Evolutionary conservation across 441 rosid species (phyloP).

Genomic region (Corymbia calophylla): DNA sequence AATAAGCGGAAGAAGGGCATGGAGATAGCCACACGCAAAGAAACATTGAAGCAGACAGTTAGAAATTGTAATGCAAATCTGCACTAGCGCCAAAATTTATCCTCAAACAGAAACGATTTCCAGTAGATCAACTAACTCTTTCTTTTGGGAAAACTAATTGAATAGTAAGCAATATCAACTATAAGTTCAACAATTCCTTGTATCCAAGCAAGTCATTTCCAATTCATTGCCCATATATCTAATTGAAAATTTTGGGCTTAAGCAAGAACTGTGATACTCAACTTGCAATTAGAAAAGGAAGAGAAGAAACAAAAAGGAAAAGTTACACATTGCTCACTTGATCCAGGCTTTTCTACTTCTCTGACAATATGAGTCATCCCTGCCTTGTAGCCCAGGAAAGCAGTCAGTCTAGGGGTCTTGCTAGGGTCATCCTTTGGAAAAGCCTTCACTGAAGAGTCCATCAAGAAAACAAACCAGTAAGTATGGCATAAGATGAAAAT

Average conservation of each 20-base stretch:
- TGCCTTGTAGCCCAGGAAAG: constrained; percentile 93
- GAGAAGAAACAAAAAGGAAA: not conserved
- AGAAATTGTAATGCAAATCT: not conserved
- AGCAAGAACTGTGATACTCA: not conserved
- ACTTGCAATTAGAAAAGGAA: not conserved
- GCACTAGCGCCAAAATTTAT: not conserved
- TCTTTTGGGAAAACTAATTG: not conserved
- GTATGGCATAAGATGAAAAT: not conserved
- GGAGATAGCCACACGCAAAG: not conserved
- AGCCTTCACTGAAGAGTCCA: constrained; percentile 65
- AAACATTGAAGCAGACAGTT: not conserved
- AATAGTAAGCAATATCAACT: not conserved
- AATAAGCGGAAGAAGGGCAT: not conserved
- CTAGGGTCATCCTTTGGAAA: constrained; percentile 81
- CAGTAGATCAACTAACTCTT: not conserved
- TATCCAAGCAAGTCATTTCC: not conserved
- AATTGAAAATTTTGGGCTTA: not conserved
- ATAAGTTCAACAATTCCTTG: not conserved
- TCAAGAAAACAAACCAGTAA: not conserved
- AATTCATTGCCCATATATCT: not conserved
- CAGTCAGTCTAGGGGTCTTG: constrained; percentile 77
- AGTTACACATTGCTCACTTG: constrained; percentile 41
- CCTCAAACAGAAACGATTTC: not conserved
- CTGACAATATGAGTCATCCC: constrained; percentile 95
- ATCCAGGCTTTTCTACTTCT: constrained; percentile 93